Evolutionary conservation across 768 basidiomycete species (phyloP), one percentile per base, ranked within the genome.

Genomic region (Boletus fagicola): DNA sequence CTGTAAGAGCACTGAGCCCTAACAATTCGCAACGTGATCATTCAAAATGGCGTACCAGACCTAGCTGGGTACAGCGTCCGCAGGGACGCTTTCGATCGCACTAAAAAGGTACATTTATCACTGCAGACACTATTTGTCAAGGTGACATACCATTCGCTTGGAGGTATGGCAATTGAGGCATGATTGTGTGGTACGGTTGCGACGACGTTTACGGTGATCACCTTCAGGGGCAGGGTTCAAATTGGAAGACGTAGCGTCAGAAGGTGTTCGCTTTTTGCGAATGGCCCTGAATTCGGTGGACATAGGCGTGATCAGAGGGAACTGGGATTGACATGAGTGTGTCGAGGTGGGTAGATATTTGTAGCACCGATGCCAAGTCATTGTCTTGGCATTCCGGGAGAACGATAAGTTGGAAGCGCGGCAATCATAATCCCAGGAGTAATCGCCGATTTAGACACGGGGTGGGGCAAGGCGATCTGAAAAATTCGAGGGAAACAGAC

Each of bases 81-180:
- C 77, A 80, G 2, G 79, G 79, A 3, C 79, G 77, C 58, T 79
- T 77, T 49, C 79, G 70, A 55, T 80, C 79, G 28, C 79, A 80
- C 79, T 80, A 56, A 15, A 52, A 35, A 39, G 5, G 15, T 12
- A 26, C 16, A 43, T 51, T 24, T 15, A 31, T 24, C 33, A 46
- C 39, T 28, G 45, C 8, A 30, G 33, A 52, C 6, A 20, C 4
- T 24, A 38, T 36, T 15, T 22, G 45, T 18, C 16, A 9, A 28
- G 22, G 38, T 20, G 12, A 64, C 73, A 53, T 67, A 87, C 87
- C 86, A 87, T 87, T 52, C 87, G 78, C 63, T 88, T 88, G 9
- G 87, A 87, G 26, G 84, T 82, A 60, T 88, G 86, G 61, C 87
- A 88, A 60, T 87, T 87, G 30, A 88, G 73, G 63, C 87, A 88